Percentiles rank a stretch among this genome's conserved stretches.
phyloP scores from a whole-genome alignment of 2,329 filamentous ascomycete genomes.

The Diaporthe helianthi region DNA sequence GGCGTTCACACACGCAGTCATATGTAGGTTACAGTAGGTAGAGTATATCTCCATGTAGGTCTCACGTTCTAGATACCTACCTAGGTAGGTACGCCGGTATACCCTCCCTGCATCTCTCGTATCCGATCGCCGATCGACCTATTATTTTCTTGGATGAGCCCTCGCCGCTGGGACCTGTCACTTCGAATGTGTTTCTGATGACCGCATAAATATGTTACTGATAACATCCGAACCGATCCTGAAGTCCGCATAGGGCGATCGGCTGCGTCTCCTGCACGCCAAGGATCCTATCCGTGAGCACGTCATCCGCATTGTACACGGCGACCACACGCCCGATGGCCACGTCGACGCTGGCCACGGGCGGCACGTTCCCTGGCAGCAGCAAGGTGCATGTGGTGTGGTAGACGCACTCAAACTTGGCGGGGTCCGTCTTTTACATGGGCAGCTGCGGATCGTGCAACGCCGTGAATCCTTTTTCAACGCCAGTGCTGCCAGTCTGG shows the following conservation, averaged over 20 bases:
- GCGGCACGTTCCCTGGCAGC: conserved; percentile 62
- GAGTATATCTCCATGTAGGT: no score
- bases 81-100: no score
- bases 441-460: conserved; percentile 45
- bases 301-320: conserved; percentile 62
- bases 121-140: conserved; percentile 4
- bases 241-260: no score
- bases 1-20: not conserved
- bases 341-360: conserved; percentile 64
- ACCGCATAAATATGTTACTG: conserved; percentile 66
- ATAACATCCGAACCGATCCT: conserved; percentile 66
- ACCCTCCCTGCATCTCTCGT: not conserved
- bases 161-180: conserved; percentile 52
- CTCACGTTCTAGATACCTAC: not conserved
- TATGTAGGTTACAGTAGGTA: no score
- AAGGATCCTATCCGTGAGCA: conserved; percentile 60
- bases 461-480: conserved; percentile 53
- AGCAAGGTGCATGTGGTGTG: conserved; percentile 61
- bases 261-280: conserved; percentile 64
- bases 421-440: conserved; percentile 60
- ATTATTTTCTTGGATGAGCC: conserved; percentile 30
- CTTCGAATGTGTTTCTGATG: conserved; percentile 64
- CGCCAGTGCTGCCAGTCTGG: conserved; percentile 52
- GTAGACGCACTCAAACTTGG: conserved; percentile 66
- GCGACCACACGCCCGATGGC: conserved; percentile 64